Base-by-base conservation (phyloP, 2,329 filamentous ascomycete genomes). In the Emericellopsis atlantica region DNA sequence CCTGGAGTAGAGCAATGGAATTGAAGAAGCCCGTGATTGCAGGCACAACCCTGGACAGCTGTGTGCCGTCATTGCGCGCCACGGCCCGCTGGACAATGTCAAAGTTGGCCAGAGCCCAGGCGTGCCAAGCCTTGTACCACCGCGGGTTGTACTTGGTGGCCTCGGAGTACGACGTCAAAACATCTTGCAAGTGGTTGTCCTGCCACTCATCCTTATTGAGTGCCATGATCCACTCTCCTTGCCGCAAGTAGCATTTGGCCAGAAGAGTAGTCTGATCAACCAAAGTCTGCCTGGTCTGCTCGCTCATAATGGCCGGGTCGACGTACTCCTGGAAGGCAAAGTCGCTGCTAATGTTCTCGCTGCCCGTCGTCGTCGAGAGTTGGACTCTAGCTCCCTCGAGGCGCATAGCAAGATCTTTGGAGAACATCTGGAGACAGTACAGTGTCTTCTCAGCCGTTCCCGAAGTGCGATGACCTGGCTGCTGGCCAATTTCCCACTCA, bases 101-200 rank as follows among this genome's bases (percentile, higher is more conserved):
- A 53, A 98, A 99, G 60, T 98, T 99, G 41, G 92, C 90, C 46
- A 98, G 64, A 10, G 92, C 93, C 90, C 92, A 99, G 0, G 92
- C 85, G 61, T 99, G 92, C 92, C 92, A 99, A 7, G 93, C 92
- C 64, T 98, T 99, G 67, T 98, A 98, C 78, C 90, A 98, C 45
- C 82, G 80, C 29, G 87, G 82, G 57, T 98, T 94, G 63, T 93
- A 95, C 44, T 86, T 81, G 2, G 92, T 98, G 2, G 93, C 93
- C 44, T 89, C 82, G 15, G 81, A 80, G 59, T 96, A 98, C 2
- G 92, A 88, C n/a, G 78, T 74, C 21, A 98, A 69, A 43, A 98
- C 88, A 40, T 96, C 90, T 40, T 84, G 77, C 4, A 95, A 85
- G 48, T 85, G 81, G 8, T 86, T 82, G 46, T 85, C 78, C 48